Conservation (phyloP, 73 alveolate species). For the Diophrys appendiculata region DNA sequence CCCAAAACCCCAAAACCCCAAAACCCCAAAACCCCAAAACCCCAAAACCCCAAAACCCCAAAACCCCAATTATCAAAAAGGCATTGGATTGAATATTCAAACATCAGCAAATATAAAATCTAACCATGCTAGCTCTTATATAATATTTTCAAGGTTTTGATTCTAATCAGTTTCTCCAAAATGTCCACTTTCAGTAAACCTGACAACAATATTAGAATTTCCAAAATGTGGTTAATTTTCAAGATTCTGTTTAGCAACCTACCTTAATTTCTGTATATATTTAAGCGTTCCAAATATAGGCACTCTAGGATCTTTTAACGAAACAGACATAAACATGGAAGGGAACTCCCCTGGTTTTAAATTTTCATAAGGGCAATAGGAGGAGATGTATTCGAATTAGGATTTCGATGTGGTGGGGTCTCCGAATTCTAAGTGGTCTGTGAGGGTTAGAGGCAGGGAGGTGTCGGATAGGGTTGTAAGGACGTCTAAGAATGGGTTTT, state of each 20-base stretch:
- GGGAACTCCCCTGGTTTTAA: constrained; percentile 68
- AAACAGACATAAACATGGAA: constrained; percentile 60
- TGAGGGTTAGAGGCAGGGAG: constrained; percentile 55
- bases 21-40: constrained; percentile 18
- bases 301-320: constrained; percentile 77
- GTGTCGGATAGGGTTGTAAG: constrained; percentile 69
- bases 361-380: constrained; percentile 84
- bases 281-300: constrained; percentile 73
- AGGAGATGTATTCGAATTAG: constrained; percentile 16
- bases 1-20: constrained; percentile 19
- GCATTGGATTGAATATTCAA: too few species aligned
- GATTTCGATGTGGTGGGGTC: constrained; percentile 45
- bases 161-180: constrained; percentile 37
- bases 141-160: constrained; percentile 30
- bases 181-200: constrained; percentile 35
- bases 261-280: constrained; percentile 11
- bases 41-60: constrained; percentile 13
- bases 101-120: too few species aligned
- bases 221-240: constrained; percentile 39
- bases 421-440: constrained; percentile 86
- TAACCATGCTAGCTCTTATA: constrained; percentile 15
- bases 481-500: constrained; percentile 84
- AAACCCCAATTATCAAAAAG: constrained; percentile 7
- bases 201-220: constrained; percentile 24
- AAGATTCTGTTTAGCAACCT: constrained; percentile 60